phyloP scores from a whole-genome alignment of 306 rosid species.

The Malus fusca region DNA sequence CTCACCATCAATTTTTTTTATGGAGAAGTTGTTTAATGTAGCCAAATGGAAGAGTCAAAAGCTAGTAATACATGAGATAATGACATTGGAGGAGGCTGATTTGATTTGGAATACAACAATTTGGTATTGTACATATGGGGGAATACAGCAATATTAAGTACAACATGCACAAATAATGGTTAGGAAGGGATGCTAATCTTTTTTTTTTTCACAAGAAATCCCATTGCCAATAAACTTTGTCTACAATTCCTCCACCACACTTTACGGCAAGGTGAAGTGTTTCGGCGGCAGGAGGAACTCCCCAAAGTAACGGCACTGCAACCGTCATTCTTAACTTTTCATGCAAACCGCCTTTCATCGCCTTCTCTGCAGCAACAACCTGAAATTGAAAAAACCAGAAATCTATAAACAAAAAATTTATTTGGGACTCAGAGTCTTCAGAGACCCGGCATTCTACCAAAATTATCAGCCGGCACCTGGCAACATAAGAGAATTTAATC shows the following conservation, averaged over 20 bases:
- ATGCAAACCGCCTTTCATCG: slow-evolving; percentile 73
- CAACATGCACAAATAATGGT: slow-evolving; percentile 67
- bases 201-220: slow-evolving; percentile 54
- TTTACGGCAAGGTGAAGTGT: slow-evolving; percentile 92
- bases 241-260: slow-evolving; percentile 98
- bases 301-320: slow-evolving; percentile 97
- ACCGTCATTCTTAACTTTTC: slow-evolving; percentile 96
- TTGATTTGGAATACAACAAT: not conserved
- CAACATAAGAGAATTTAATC: not conserved
- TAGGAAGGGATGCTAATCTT: slow-evolving; percentile 24
- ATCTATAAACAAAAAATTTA: not conserved
- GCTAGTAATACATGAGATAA: not conserved
- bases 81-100: not conserved
- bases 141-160: slow-evolving; percentile 42
- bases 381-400: slow-evolving; percentile 16
- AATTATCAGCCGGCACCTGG: not conserved
- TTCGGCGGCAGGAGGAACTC: slow-evolving; percentile 96
- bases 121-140: slow-evolving; percentile 23
- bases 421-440: not conserved
- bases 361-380: slow-evolving; percentile 91
- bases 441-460: not conserved
- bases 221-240: slow-evolving; percentile 96
- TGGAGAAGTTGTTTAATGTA: too few species aligned
- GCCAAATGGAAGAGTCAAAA: not conserved
- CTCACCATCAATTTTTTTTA: too few species aligned